These are phyloP conservation scores for Hortiboletus campestris DNA, from an alignment of 768 basidiomycete genomes.

Conservation along the genomic window DNA sequence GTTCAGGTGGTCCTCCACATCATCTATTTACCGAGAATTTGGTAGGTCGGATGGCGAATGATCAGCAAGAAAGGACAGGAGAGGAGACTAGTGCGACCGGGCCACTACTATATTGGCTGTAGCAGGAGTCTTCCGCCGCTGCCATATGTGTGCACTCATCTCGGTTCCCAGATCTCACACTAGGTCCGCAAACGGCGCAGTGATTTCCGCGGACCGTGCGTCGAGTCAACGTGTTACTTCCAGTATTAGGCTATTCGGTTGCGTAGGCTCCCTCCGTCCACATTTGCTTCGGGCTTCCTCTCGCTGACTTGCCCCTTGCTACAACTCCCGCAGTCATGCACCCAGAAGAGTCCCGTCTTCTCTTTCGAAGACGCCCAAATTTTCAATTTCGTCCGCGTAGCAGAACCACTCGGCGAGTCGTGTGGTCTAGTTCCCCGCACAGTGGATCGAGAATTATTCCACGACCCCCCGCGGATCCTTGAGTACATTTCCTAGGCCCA, in stretches of 20 bases:
- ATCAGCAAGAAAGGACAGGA: slow-evolving; percentile 4
- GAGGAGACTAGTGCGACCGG: neutral
- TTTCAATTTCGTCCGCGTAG: slow-evolving; percentile 6
- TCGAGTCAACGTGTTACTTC: slow-evolving; percentile 22
- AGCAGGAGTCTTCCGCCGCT: neutral
- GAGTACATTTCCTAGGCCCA: slow-evolving; percentile 5
- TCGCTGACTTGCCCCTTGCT: slow-evolving; percentile 17
- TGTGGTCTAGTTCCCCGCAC: slow-evolving; percentile 30
- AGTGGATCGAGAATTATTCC: slow-evolving; percentile 28
- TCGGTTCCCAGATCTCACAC: slow-evolving; percentile 24
- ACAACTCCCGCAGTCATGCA: slow-evolving; percentile 10
- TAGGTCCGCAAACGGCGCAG: slow-evolving; percentile 22
- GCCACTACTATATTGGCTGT: neutral
- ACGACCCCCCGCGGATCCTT: slow-evolving; percentile 33
- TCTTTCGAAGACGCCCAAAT: slow-evolving; percentile 5
- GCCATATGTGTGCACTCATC: slow-evolving; percentile 8
- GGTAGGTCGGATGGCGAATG: neutral
- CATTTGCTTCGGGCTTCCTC: slow-evolving; percentile 10
- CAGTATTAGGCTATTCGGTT: slow-evolving; percentile 24
- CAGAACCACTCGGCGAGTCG: slow-evolving; percentile 3
- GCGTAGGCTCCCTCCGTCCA: slow-evolving; percentile 14
- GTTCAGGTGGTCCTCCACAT: neutral
- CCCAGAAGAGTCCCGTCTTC: slow-evolving; percentile 9
- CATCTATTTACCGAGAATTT: neutral
- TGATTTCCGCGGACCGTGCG: slow-evolving; percentile 33